These are phyloP conservation scores for Diplocarpon mali DNA, from an alignment of 2,329 filamentous ascomycete genomes.

Conservation along the genomic window DNA sequence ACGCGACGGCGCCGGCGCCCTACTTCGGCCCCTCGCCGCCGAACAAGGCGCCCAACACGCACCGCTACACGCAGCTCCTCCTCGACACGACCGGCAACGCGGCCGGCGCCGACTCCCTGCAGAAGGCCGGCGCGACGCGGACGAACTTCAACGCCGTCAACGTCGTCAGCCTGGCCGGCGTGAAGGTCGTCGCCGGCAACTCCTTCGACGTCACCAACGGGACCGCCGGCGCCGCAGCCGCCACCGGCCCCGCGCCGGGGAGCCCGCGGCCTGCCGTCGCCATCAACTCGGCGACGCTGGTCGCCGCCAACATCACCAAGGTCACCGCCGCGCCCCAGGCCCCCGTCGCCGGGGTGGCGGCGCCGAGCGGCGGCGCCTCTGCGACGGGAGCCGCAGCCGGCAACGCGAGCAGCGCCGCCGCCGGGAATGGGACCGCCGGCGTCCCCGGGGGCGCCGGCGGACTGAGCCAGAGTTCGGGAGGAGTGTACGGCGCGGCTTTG, in stretches of 20 bases:
- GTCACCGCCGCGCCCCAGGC: background rate
- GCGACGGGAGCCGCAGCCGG: no score
- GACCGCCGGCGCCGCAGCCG: background rate
- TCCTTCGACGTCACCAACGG: conserved; percentile 20
- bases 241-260: background rate
- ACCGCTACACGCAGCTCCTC: conserved; percentile 22
- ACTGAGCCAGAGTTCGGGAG: background rate
- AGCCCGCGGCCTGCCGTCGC: background rate
- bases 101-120: conserved; percentile 3
- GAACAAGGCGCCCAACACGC: conserved; percentile 16
- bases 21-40: conserved; percentile 22
- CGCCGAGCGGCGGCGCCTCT: no score
- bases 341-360: background rate
- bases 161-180: conserved; percentile 11
- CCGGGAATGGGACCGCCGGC: no score
- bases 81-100: conserved; percentile 19
- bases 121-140: conserved; percentile 6
- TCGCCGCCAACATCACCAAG: background rate
- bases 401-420: no score
- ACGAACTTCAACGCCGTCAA: conserved; percentile 15
- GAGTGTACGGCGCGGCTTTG: background rate
- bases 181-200: conserved; percentile 16
- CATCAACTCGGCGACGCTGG: background rate
- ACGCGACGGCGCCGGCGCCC: conserved; percentile 16
- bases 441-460: no score